Percentiles rank a stretch among this genome's conserved stretches.
Conservation (phyloP, 2,329 filamentous ascomycete species). For the Boeremia exigua region DNA sequence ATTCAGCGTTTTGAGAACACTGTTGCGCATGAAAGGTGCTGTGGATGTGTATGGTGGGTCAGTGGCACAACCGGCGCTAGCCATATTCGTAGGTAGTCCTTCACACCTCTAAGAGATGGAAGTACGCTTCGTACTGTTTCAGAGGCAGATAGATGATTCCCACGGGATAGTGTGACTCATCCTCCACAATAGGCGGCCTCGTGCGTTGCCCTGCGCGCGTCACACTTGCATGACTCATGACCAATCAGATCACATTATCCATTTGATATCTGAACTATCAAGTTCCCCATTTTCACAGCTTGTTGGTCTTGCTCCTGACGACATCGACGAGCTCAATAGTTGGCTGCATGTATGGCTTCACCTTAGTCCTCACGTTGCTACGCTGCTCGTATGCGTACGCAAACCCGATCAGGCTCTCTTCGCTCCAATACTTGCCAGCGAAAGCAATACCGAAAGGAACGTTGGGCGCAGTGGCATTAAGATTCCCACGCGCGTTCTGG, state of each 20-base stretch:
- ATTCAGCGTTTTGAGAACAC: not conserved
- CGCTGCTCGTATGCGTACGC: constrained; percentile 74
- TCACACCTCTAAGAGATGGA: not conserved
- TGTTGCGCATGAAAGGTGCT: not conserved
- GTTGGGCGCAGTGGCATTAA: constrained; percentile 62
- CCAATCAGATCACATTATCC: not conserved
- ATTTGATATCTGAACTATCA: not conserved
- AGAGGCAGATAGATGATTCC: not conserved
- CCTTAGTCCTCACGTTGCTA: constrained; percentile 56
- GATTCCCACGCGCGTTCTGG: constrained; percentile 55
- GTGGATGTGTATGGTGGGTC: not conserved
- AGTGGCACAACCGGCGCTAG: not conserved
- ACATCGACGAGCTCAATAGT: constrained; percentile 57
- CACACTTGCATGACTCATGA: not conserved
- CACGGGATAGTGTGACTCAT: not conserved
- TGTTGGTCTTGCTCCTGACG: constrained; percentile 26
- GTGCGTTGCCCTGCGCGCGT: not conserved
- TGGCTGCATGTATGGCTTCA: constrained; percentile 58
- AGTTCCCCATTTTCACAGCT: not conserved
- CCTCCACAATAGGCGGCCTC: not conserved
- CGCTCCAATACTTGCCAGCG: constrained; percentile 65
- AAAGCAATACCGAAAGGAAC: constrained; percentile 69
- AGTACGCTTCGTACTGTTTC: not conserved
- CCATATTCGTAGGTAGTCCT: not conserved
- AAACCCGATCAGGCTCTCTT: constrained; percentile 67